Evolutionary conservation across 2,329 filamentous ascomycete genomes (phyloP).

Genomic region (Ceratocystis harringtonii): DNA sequence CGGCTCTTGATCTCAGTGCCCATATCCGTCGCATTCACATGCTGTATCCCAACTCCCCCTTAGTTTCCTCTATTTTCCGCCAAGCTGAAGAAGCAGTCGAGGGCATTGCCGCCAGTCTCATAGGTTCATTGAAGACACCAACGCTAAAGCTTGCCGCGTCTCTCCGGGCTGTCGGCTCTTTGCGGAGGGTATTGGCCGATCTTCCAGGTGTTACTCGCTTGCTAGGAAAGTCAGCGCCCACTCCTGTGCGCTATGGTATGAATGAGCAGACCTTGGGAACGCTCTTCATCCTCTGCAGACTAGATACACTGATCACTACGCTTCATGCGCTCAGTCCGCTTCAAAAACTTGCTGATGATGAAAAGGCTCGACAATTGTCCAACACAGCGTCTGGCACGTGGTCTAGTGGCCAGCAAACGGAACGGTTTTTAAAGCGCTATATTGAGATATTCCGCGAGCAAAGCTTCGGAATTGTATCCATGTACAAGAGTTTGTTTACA

Average conservation of each 20-base stretch:
- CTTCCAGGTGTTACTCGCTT: slow-evolving; percentile 19
- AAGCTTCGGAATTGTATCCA: slow-evolving; percentile 86
- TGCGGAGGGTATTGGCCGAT: slow-evolving; percentile 74
- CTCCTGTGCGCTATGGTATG: slow-evolving; percentile 8
- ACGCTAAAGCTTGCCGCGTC: slow-evolving; percentile 77
- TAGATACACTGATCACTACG: slow-evolving; percentile 64
- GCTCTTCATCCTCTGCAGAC: slow-evolving; percentile 72
- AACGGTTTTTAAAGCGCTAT: slow-evolving; percentile 85
- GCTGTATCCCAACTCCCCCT: slow-evolving; percentile 62
- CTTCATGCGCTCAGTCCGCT: slow-evolving; percentile 74
- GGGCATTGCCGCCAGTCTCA: slow-evolving; percentile 71
- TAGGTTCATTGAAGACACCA: slow-evolving; percentile 59
- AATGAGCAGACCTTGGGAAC: slow-evolving; percentile 58
- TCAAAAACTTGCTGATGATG: slow-evolving; percentile 77
- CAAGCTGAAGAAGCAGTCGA: slow-evolving; percentile 82
- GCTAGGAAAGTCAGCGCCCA: slow-evolving; percentile 3
- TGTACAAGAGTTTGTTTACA: slow-evolving; percentile 83
- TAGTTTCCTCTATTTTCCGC: slow-evolving; percentile 55
- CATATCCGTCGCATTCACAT: slow-evolving; percentile 77
- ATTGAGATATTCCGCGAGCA: slow-evolving; percentile 97
- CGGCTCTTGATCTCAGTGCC: slow-evolving; percentile 80
- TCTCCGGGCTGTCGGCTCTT: slow-evolving; percentile 80
- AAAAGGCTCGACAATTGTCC: slow-evolving; percentile 39
- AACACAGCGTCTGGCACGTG: slow-evolving; percentile 31
- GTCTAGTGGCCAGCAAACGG: slow-evolving; percentile 76